Conservation (phyloP, 768 basidiomycete genomes). For the Leccinum variicolor region DNA sequence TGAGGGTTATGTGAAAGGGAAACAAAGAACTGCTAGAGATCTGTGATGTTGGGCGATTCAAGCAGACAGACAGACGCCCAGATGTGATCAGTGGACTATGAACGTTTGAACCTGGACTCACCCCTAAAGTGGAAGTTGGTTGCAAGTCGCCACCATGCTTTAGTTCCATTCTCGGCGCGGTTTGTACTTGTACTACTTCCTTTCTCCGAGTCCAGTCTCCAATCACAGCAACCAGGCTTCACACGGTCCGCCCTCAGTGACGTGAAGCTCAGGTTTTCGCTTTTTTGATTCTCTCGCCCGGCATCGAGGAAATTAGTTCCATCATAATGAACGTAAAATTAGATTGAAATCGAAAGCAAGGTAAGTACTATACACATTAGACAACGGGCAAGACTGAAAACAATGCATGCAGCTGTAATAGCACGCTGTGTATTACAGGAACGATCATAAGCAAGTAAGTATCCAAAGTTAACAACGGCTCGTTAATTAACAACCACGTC, state of each 20-base stretch:
- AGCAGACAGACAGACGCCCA: neutral
- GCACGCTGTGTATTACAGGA: neutral
- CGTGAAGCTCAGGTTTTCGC: no score
- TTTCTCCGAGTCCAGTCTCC: no score
- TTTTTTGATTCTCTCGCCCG: no score
- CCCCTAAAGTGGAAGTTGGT: no score
- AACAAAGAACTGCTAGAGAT: neutral
- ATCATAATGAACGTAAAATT: neutral
- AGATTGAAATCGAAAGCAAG: neutral
- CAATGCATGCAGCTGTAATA: neutral
- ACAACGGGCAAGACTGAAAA: neutral
- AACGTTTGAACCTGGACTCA: no score
- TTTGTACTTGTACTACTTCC: no score
- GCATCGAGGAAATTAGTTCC: no score
- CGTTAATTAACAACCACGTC: conserved; percentile 1
- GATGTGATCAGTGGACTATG: no score
- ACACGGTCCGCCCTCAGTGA: no score
- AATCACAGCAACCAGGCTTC: no score
- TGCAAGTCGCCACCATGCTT: no score
- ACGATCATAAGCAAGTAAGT: neutral
- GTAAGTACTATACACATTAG: neutral
- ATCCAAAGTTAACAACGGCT: neutral
- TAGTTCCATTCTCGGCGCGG: no score
- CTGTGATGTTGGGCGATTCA: neutral
- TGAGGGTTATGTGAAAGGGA: neutral